Conservation (phyloP, 345 rosid genomes). For the Populus euphratica region DNA sequence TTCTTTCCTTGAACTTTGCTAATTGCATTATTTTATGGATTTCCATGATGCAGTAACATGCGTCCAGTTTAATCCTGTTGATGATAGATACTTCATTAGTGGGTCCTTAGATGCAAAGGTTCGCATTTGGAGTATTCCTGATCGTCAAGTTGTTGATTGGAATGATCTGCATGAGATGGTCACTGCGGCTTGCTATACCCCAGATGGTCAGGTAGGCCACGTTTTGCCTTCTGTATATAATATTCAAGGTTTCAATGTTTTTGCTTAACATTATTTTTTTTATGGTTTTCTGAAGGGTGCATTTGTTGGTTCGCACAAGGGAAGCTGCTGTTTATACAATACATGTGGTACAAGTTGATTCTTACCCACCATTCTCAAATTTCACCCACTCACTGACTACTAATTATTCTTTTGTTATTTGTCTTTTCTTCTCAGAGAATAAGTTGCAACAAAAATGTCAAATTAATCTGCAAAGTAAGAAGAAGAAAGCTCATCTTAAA, state of each 20-base stretch:
- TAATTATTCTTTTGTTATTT: not conserved
- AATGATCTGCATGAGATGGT: constrained; percentile 97
- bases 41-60: constrained; percentile 73
- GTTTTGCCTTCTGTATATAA: not conserved
- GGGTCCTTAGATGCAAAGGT: constrained; percentile 97
- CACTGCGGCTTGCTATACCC: constrained; percentile 95
- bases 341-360: constrained; percentile 51
- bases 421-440: constrained; percentile 50
- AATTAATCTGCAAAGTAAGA: constrained; percentile 82
- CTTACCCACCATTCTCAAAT: not conserved
- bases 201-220: constrained; percentile 82
- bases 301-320: constrained; percentile 87
- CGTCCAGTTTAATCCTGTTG: constrained; percentile 97
- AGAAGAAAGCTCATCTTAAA: constrained; percentile 84
- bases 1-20: constrained; percentile 10
- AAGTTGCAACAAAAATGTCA: constrained; percentile 68
- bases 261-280: constrained; percentile 22
- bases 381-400: not conserved
- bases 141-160: constrained; percentile 90
- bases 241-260: not conserved
- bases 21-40: constrained; percentile 13
- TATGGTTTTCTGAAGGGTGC: constrained; percentile 62
- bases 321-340: constrained; percentile 72
- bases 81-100: constrained; percentile 93
- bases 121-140: constrained; percentile 97